phyloP scores from a whole-genome alignment of 2,329 filamentous ascomycete genomes.

The Coleophoma crateriformis region DNA sequence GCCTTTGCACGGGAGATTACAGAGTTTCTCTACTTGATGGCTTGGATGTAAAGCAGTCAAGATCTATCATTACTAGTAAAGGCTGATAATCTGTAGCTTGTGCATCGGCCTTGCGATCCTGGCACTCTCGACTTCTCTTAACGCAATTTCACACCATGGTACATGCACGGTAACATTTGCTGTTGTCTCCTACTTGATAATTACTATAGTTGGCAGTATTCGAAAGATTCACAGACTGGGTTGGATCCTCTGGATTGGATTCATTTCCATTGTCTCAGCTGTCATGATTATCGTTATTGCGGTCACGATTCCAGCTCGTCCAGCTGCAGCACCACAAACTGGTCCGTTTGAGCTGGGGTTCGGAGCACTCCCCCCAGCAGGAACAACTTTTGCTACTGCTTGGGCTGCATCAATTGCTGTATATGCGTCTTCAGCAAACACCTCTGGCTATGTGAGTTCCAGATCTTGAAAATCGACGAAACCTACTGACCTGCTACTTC shows the following conservation, averaged over 20 bases:
- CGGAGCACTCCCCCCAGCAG: conserved; percentile 22
- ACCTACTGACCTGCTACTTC: conserved; percentile 22
- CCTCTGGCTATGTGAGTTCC: conserved; percentile 14
- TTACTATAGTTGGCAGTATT: conserved; percentile 27
- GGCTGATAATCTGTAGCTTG: conserved; percentile 32
- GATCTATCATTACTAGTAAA: not conserved
- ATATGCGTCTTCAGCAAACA: conserved; percentile 1
- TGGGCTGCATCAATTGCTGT: conserved; percentile 1
- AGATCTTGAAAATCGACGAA: conserved; percentile 21
- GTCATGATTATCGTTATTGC: conserved; percentile 45
- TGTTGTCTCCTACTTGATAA: conserved; percentile 25
- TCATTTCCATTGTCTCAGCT: conserved; percentile 1
- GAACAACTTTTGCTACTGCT: conserved; percentile 16
- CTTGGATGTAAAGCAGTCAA: not conserved
- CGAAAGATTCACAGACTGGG: conserved; percentile 27
- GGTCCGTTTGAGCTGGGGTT: conserved; percentile 3
- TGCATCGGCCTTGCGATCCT: too few species aligned
- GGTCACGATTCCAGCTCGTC: conserved; percentile 48
- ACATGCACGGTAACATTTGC: conserved; percentile 42
- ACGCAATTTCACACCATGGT: conserved; percentile 49
- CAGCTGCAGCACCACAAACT: conserved; percentile 51
- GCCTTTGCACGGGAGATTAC: not conserved
- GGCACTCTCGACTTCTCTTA: conserved; percentile 33
- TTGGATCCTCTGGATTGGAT: conserved; percentile 27
- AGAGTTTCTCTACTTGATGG: not conserved